Evolutionary conservation across 352 stramenopile species (phyloP).

Genomic region (Phytophthora syringae): DNA sequence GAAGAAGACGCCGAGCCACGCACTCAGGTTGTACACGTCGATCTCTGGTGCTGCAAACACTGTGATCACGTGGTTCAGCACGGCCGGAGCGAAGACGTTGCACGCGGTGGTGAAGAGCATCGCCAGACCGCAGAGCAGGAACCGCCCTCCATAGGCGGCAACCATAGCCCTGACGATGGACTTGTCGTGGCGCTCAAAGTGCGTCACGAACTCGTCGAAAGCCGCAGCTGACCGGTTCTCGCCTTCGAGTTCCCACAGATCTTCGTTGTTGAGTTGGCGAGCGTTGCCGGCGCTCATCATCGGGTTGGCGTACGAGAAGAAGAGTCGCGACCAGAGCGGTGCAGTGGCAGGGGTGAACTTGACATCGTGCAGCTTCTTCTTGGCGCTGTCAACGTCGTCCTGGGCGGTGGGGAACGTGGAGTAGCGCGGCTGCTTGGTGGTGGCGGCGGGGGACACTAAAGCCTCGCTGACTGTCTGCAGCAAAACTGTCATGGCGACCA

Average conservation of each 20-base stretch:
- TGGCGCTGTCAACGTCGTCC: no score
- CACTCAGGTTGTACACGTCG: conserved; percentile 29
- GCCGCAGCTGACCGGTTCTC: conserved; percentile 30
- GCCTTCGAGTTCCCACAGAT: conserved; percentile 50
- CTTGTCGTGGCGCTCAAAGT: conserved; percentile 26
- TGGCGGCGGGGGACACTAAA: conserved; percentile 17
- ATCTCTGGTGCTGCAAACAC: conserved; percentile 32
- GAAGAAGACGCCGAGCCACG: conserved; percentile 61
- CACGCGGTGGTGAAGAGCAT: conserved; percentile 40
- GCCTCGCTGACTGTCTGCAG: conserved; percentile 2
- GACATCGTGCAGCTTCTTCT: no score
- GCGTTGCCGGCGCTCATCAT: conserved; percentile 50
- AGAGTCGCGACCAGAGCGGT: conserved; percentile 32
- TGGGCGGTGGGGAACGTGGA: no score
- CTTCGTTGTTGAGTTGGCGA: conserved; percentile 46
- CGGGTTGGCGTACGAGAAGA: conserved; percentile 54
- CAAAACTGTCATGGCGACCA: not conserved
- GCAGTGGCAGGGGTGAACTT: conserved; percentile 16
- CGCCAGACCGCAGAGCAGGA: conserved; percentile 37
- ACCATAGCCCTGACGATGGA: conserved; percentile 38
- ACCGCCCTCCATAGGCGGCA: conserved; percentile 30
- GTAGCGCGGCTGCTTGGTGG: no score
- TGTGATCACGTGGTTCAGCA: conserved; percentile 56
- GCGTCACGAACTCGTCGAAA: conserved; percentile 33
- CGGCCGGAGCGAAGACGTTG: conserved; percentile 47